phyloP scores from a whole-genome alignment of 2,329 filamentous ascomycete species.

The Hypomyces perniciosus region DNA sequence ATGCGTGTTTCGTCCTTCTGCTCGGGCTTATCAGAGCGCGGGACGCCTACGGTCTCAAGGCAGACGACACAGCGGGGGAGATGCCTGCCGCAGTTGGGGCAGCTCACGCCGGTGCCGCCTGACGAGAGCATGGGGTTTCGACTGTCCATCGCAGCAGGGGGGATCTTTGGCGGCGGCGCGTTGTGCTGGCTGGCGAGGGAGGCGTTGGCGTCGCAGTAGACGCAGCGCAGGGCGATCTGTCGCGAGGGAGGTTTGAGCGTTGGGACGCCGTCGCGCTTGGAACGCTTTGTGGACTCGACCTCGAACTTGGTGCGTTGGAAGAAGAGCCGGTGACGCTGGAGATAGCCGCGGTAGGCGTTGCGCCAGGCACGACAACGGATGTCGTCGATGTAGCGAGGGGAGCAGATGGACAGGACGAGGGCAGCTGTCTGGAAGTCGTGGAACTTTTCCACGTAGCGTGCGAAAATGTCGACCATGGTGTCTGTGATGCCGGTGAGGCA shows the following conservation, averaged over 20 bases:
- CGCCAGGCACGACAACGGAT: slow-evolving; percentile 70
- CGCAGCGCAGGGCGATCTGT: slow-evolving; percentile 69
- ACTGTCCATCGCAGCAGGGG: slow-evolving; percentile 28
- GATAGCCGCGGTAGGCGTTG: slow-evolving; percentile 62
- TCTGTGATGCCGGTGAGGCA: slow-evolving; percentile 73
- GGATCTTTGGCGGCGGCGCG: slow-evolving; percentile 12
- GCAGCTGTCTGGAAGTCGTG: slow-evolving; percentile 75
- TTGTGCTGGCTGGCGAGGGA: slow-evolving; percentile 38
- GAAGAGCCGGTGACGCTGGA: slow-evolving; percentile 67
- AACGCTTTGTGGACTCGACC: slow-evolving; percentile 66
- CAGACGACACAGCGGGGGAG: slow-evolving; percentile 63
- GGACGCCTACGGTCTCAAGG: slow-evolving; percentile 59
- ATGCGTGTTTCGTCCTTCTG: slow-evolving; percentile 42
- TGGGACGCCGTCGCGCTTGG: slow-evolving; percentile 57
- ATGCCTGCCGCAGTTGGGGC: slow-evolving; percentile 60
- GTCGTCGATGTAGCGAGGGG: slow-evolving; percentile 72
- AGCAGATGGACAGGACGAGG: slow-evolving; percentile 66
- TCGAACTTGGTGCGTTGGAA: slow-evolving; percentile 72
- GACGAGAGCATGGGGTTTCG: slow-evolving; percentile 54
- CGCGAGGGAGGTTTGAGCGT: slow-evolving; percentile 58
- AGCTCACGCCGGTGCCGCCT: slow-evolving; percentile 56
- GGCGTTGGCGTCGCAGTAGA: slow-evolving; percentile 64
- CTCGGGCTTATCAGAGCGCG: slow-evolving; percentile 54
- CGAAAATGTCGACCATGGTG: slow-evolving; percentile 65
- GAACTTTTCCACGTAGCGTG: slow-evolving; percentile 68